Base-by-base conservation (phyloP, 805 yeast genomes). In the Dipodascus geniculatus region DNA sequence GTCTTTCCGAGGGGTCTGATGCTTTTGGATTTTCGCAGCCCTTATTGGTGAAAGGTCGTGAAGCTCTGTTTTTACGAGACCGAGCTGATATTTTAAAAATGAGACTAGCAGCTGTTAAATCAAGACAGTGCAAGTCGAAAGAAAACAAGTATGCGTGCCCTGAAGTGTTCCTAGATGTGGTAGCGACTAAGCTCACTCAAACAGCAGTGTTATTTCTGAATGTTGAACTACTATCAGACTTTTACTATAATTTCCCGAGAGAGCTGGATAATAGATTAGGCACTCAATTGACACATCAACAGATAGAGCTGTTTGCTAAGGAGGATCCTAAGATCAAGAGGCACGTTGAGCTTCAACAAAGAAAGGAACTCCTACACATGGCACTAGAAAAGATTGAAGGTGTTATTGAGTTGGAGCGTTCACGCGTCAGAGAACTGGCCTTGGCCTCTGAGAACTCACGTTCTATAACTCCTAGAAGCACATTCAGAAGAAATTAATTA, bases 161-260 rank as follows among this genome's bases (percentile, higher is more conserved):
- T 0, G 99, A 93, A 67, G 78, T 90, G 3, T 95, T 90, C 60
- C 73, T 93, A 65, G 95, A 88, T 64, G 96, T 88, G 1, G 96
- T 93, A 2, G 84, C 93, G 51, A 90, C 88, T 57, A 93, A 93
- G 68, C 72, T 93, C 22, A 87, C 97, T 0, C 85, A 91, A 11
- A 93, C 99, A 0, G 93, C 99, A 0, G 93, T 93, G 2, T 69
- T 93, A 57, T 93, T 93, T 63, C 71, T 93, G 65, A 93, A 93
- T 65, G 98, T 95, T 54, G 99, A 93, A 68, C 73, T 93, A 54
- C 73, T 93, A 57, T 85, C 95, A 60, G 99, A 95, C 68, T 93
- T 93, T 65, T 95, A 91, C 66, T 93, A 95, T 68, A 88, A 89
- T 61, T 91, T 93, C 69, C 98, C 99, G 1, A 77, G 98, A 55